These are phyloP conservation scores for Podaxis mareebaensis DNA, from an alignment of 768 basidiomycete genomes.

Conservation along the genomic window DNA sequence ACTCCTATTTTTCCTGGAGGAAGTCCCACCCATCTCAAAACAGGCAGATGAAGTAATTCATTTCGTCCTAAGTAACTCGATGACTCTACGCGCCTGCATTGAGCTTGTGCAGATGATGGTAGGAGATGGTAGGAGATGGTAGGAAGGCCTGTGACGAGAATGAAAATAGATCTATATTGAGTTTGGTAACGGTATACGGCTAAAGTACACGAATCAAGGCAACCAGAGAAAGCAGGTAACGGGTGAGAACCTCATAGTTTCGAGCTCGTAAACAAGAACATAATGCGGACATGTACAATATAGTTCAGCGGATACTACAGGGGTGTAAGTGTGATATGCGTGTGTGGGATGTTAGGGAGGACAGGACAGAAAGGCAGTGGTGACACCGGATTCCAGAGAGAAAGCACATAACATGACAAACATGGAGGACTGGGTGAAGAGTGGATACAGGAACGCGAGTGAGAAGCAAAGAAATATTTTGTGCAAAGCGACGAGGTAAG, in stretches of 20 bases:
- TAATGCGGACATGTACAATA: slow-evolving; percentile 11
- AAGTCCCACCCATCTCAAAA: too few species aligned
- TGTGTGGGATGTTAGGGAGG: background rate
- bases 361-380: background rate
- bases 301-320: background rate
- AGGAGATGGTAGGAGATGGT: background rate
- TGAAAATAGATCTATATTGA: background rate
- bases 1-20: too few species aligned
- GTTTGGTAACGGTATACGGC: background rate
- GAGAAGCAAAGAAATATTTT: too few species aligned
- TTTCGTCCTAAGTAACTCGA: background rate
- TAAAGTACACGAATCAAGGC: background rate
- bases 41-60: too few species aligned
- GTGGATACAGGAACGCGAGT: background rate
- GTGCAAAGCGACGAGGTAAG: background rate
- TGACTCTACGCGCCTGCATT: background rate
- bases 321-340: background rate
- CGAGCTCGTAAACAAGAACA: background rate
- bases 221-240: background rate
- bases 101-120: background rate
- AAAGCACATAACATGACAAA: background rate
- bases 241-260: background rate
- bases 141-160: background rate
- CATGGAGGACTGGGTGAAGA: background rate
- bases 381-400: background rate